Evolutionary conservation across 2,329 filamentous ascomycete species (phyloP).

Genomic region (Colletotrichum sublineola): DNA sequence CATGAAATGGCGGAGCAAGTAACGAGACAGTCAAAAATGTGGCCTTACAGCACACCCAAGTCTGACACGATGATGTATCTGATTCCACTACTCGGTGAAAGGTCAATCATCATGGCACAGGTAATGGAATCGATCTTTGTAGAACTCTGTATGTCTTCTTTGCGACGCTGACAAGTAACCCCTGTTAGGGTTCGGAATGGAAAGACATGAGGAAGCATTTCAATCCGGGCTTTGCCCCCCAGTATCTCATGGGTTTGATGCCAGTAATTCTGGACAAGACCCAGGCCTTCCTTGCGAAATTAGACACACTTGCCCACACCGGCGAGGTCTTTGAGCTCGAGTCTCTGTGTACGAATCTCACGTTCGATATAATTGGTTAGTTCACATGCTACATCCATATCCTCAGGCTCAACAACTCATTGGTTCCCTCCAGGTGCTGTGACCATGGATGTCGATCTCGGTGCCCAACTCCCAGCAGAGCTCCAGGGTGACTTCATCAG

Average conservation of each 20-base stretch:
- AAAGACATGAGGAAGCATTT: slow-evolving; percentile 50
- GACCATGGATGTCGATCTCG: slow-evolving; percentile 52
- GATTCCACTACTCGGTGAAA: slow-evolving; percentile 44
- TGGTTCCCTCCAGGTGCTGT: slow-evolving; percentile 46
- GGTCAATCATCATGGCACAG: slow-evolving; percentile 42
- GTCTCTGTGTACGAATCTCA: slow-evolving; percentile 48
- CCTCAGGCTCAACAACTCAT: background rate
- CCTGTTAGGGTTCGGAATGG: slow-evolving; percentile 42
- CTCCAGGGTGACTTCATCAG: slow-evolving; percentile 48
- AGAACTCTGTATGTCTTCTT: fast-evolving
- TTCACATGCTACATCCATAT: background rate
- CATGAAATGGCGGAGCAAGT: slow-evolving; percentile 56
- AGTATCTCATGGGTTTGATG: slow-evolving; percentile 54
- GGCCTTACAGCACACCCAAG: slow-evolving; percentile 52
- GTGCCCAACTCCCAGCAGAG: slow-evolving; percentile 49
- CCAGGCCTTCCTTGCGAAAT: slow-evolving; percentile 46
- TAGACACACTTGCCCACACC: slow-evolving; percentile 21
- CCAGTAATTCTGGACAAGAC: slow-evolving; percentile 54
- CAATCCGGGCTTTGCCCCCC: slow-evolving; percentile 55
- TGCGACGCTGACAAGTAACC: background rate
- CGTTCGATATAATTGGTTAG: slow-evolving; percentile 55
- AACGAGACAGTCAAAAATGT: slow-evolving; percentile 49
- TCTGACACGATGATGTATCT: slow-evolving; percentile 48
- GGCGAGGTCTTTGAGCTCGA: slow-evolving; percentile 44
- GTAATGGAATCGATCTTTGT: background rate